Evolutionary conservation across 768 basidiomycete species (phyloP).

Genomic region (Pleurotus tuber-regium): DNA sequence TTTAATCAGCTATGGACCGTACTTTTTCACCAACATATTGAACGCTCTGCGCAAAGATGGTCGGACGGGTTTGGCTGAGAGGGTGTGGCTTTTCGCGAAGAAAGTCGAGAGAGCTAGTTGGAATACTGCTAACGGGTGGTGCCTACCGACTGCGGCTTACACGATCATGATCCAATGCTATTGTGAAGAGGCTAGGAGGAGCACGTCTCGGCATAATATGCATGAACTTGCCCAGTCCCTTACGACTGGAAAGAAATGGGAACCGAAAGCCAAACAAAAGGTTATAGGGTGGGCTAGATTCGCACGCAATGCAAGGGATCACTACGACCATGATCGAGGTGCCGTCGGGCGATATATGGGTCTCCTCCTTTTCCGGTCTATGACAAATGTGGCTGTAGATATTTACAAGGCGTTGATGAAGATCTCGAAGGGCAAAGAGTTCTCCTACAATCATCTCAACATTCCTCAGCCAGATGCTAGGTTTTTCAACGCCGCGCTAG

Average conservation of each 20-base stretch:
- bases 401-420: conserved; percentile 21
- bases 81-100: conserved; percentile 62
- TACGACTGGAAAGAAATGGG: conserved; percentile 2
- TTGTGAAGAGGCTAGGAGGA: conserved; percentile 36
- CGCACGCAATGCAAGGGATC: neutral
- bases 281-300: conserved; percentile 16
- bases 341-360: conserved; percentile 13
- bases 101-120: conserved; percentile 59
- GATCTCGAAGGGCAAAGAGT: conserved; percentile 9
- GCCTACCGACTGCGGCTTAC: conserved; percentile 63
- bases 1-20: conserved; percentile 53
- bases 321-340: neutral
- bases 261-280: conserved; percentile 8
- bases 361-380: conserved; percentile 9
- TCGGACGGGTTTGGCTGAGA: conserved; percentile 51
- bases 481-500: conserved; percentile 65
- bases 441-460: conserved; percentile 19
- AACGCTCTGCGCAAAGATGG: conserved; percentile 60
- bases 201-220: conserved; percentile 12
- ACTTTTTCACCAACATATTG: conserved; percentile 56
- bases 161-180: conserved; percentile 71
- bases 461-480: conserved; percentile 54
- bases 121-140: conserved; percentile 50
- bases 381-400: conserved; percentile 8
- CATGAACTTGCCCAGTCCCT: conserved; percentile 23